phyloP scores from a whole-genome alignment of 2,329 filamentous ascomycete species.

The Neopestalotiopsis clavispora region DNA sequence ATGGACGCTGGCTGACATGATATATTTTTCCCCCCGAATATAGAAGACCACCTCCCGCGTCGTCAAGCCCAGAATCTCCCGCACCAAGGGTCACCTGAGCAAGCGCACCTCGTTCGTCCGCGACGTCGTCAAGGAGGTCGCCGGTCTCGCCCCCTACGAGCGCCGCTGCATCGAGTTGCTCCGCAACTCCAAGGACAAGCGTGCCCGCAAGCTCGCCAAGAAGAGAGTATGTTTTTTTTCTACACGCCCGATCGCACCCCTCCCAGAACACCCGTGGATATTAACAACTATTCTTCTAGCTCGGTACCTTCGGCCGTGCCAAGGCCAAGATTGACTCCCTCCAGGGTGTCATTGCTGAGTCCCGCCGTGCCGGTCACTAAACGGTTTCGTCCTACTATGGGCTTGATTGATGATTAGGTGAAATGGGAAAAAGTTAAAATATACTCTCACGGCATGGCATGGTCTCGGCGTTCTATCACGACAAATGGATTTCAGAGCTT shows the following conservation, averaged over 20 bases:
- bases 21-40: slow-evolving; percentile 30
- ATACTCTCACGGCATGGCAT: slow-evolving; percentile 3
- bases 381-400: slow-evolving; percentile 23
- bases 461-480: slow-evolving; percentile 16
- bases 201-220: slow-evolving; percentile 98
- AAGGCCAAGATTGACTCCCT: slow-evolving; percentile 99
- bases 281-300: slow-evolving; percentile 55
- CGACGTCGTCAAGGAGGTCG: slow-evolving; percentile 95
- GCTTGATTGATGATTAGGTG: slow-evolving; percentile 7
- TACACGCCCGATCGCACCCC: no score
- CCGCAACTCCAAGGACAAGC: slow-evolving; percentile 99
- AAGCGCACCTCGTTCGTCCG: slow-evolving; percentile 97
- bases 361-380: slow-evolving; percentile 72
- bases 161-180: slow-evolving; percentile 98
- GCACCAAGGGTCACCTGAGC: slow-evolving; percentile 92
- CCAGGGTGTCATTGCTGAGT: slow-evolving; percentile 96
- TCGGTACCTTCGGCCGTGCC: slow-evolving; percentile 97
- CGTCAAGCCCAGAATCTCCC: slow-evolving; percentile 77
- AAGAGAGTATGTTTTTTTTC: slow-evolving; percentile 75
- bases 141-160: slow-evolving; percentile 88
- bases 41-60: slow-evolving; percentile 84
- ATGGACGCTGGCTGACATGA: slow-evolving; percentile 65
- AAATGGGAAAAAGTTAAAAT: slow-evolving; percentile 8
- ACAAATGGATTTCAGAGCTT: slow-evolving; percentile 11
- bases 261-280: slow-evolving; percentile 2